A percentile compares a stretch with the other conserved stretches of the same genome.
These are phyloP conservation scores for Amaranthus tricolor DNA, from an alignment of 179 eudicot species.

Conservation along the genomic window DNA sequence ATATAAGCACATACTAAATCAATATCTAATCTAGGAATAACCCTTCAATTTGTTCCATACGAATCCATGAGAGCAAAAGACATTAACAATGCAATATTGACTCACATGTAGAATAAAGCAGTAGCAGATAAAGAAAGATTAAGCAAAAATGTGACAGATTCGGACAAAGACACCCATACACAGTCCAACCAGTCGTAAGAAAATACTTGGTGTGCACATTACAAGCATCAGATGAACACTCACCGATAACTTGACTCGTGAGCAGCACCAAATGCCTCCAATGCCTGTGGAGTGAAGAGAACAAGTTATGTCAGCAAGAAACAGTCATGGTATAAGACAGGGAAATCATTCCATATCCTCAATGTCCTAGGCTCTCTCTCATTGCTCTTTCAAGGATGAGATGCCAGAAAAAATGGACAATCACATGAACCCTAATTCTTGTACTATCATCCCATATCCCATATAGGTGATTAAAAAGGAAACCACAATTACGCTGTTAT, in stretches of 20 bases:
- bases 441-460: conserved; percentile 91
- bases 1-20: background rate
- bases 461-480: conserved; percentile 91
- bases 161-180: background rate
- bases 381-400: conserved; percentile 75
- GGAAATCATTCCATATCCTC: conserved; percentile 96
- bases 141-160: background rate
- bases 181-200: background rate
- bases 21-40: background rate
- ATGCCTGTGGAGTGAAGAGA: conserved; percentile 99
- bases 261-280: conserved; percentile 92
- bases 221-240: conserved; percentile 37
- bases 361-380: conserved; percentile 86
- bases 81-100: background rate
- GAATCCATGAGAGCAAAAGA: background rate
- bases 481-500: conserved; percentile 99
- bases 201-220: background rate
- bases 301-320: conserved; percentile 94
- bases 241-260: conserved; percentile 92
- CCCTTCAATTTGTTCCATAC: background rate
- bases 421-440: conserved; percentile 89
- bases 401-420: conserved; percentile 70
- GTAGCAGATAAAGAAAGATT: background rate
- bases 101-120: background rate
- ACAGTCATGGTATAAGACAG: conserved; percentile 66